These are phyloP conservation scores for Penicillium sp. DNA, from an alignment of 2,329 filamentous ascomycete genomes.

Conservation along the genomic window DNA sequence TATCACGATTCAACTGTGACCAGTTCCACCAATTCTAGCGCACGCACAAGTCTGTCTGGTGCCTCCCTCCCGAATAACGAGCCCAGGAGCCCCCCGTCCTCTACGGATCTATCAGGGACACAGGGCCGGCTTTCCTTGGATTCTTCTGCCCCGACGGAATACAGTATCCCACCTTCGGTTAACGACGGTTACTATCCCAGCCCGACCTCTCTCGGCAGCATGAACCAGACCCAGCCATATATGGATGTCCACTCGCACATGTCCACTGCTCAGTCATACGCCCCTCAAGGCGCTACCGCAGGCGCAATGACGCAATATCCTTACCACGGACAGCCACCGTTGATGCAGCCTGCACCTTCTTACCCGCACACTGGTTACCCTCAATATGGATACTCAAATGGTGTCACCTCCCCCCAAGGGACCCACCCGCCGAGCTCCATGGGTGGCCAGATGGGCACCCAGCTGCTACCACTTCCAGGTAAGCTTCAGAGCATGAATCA, in stretches of 20 bases:
- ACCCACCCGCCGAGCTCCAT: slow-evolving; percentile 66
- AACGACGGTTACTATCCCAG: slow-evolving; percentile 43
- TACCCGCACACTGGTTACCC: slow-evolving; percentile 64
- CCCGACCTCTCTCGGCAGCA: slow-evolving; percentile 49
- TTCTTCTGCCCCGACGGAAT: slow-evolving; percentile 30
- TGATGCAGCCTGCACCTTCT: slow-evolving; percentile 68
- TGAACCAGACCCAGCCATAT: slow-evolving; percentile 79
- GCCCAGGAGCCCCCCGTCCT: slow-evolving; percentile 70
- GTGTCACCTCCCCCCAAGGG: slow-evolving; percentile 73
- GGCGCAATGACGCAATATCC: slow-evolving; percentile 70
- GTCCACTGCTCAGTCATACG: slow-evolving; percentile 69
- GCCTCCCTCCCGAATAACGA: slow-evolving; percentile 46
- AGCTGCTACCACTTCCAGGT: slow-evolving; percentile 65
- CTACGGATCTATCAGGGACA: slow-evolving; percentile 48
- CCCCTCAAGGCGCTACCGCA: slow-evolving; percentile 73
- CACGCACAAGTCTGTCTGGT: slow-evolving; percentile 55
- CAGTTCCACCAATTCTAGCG: slow-evolving; percentile 50
- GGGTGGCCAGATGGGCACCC: slow-evolving; percentile 60
- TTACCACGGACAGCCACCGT: slow-evolving; percentile 65
- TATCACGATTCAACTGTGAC: slow-evolving; percentile 56
- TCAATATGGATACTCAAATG: slow-evolving; percentile 72
- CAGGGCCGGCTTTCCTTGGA: slow-evolving; percentile 36
- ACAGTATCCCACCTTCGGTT: slow-evolving; percentile 33
- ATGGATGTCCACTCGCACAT: slow-evolving; percentile 84
- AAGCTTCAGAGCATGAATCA: slow-evolving; percentile 16